Conservation (phyloP, 805 yeast species). For the Yarrowia bubula region DNA sequence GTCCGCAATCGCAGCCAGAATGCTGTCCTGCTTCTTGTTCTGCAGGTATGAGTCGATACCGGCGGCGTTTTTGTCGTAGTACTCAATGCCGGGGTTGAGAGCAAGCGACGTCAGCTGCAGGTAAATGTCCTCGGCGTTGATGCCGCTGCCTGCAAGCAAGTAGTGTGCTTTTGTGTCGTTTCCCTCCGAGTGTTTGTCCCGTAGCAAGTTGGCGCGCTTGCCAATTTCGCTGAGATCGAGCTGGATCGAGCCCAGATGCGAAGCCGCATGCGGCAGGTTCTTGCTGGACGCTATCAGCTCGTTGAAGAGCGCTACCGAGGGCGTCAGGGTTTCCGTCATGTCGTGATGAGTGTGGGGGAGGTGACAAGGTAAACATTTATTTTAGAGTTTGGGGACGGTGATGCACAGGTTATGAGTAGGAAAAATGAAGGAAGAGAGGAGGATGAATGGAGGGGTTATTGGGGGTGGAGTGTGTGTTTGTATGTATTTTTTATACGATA, state of each 20-base stretch:
- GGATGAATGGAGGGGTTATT: not conserved
- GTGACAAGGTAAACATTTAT: constrained; percentile 2
- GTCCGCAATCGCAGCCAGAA: constrained; percentile 78
- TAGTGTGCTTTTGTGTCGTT: constrained; percentile 61
- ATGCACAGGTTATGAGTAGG: not conserved
- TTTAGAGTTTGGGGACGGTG: not conserved
- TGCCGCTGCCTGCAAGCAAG: constrained; percentile 82
- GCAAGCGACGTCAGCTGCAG: constrained; percentile 45
- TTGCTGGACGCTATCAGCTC: constrained; percentile 76
- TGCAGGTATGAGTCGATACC: constrained; percentile 54
- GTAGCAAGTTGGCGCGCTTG: constrained; percentile 58
- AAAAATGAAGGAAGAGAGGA: not conserved
- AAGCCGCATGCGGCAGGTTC: constrained; percentile 62
- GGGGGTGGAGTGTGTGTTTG: too few relatives aligned
- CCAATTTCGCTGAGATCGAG: constrained; percentile 77
- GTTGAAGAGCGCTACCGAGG: constrained; percentile 47
- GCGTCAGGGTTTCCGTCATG: constrained; percentile 28
- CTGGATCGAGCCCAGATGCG: constrained; percentile 77
- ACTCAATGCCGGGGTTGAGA: constrained; percentile 35
- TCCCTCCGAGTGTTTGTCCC: constrained; percentile 51
- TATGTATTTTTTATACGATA: too few relatives aligned
- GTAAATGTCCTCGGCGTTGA: constrained; percentile 80
- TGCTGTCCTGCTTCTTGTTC: constrained; percentile 76
- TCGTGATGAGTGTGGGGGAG: not conserved
- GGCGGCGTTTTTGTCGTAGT: constrained; percentile 28